phyloP scores from a whole-genome alignment of 208 protist genomes.

The Crithidia acanthocephali region DNA sequence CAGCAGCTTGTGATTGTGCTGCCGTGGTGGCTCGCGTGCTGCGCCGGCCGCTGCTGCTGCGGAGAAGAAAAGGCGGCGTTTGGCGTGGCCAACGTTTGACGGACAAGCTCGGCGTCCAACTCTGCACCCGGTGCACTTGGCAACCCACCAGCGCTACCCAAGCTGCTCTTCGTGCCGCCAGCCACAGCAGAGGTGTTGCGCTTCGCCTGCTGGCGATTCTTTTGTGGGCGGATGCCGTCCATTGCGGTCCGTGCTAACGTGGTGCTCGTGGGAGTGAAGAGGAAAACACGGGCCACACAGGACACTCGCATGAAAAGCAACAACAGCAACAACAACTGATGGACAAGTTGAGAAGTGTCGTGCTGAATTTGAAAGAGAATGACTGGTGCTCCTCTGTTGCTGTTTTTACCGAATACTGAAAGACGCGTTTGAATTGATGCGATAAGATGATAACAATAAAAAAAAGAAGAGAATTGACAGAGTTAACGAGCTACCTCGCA shows the following conservation, averaged over 20 bases:
- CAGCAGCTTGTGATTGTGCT: background rate
- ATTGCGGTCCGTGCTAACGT: background rate
- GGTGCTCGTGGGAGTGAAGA: too few relatives aligned
- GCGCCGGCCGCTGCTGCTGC: background rate
- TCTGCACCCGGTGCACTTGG: conserved; percentile 18
- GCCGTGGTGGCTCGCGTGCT: background rate
- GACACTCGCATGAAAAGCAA: background rate
- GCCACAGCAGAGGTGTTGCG: background rate
- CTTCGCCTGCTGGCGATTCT: background rate
- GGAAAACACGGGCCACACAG: background rate
- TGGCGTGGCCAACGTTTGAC: conserved; percentile 2
- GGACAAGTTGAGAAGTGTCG: too few relatives aligned
- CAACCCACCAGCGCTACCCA: conserved; percentile 4
- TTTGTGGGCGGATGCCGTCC: conserved; percentile 9
- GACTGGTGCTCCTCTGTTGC: too few relatives aligned
- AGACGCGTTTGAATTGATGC: too few relatives aligned
- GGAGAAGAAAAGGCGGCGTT: background rate
- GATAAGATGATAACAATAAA: too few relatives aligned
- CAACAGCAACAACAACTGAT: too few relatives aligned
- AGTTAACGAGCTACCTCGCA: too few relatives aligned
- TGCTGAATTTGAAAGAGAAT: too few relatives aligned
- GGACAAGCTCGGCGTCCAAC: conserved; percentile 26
- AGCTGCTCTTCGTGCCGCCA: too few relatives aligned
- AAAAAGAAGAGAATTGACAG: too few relatives aligned
- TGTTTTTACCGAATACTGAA: too few relatives aligned